Base-by-base conservation (phyloP, 805 yeast species). In the Kluyveromyces dobzhanskii region DNA sequence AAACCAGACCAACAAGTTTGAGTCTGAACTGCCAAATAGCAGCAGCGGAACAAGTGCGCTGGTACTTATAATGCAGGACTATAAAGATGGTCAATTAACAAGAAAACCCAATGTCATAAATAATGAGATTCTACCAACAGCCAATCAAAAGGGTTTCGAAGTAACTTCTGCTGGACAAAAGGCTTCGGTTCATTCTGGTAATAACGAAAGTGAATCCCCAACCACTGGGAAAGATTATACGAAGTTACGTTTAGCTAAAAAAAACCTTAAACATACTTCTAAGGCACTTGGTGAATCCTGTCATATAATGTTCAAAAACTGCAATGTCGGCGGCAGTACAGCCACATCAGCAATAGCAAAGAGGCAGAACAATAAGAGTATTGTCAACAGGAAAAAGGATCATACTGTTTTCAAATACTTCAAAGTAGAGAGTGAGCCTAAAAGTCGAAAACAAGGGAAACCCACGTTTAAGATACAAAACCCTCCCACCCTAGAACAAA, bases 381-480 rank as follows among this genome's bases (percentile, higher is more conserved):
- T 18, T 10, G 10, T 11, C 4, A 21, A 13, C 14, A 23, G 19
- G 14, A 32, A 13, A n/a, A 32, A 32, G n/a, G 10, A n/a, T 5
- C 16, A 18, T 21, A 32, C 17, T 10, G 26, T 8, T 10, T n/a
- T 13, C 9, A 21, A 8, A 9, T 16, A 7, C 11, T 24, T 32
- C 12, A 32, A 21, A 12, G 12, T 32, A n/a, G 35, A 32, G 7
- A 16, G 12, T 32, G 35, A 19, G 26, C 8, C 14, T 18, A 32
- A 26, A 32, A 32, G 11, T 32, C 24, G 24, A 6, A 9, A 21
- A 6, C 24, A 21, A 9, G 24, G 30, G 13, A 34, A 34, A 13
- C 37, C 37, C 14, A 17, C 30, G 14, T 34, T 34, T 17, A 34
- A 17, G 19, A 26, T 34, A n/a, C 23, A 34, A 14, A 34, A 24